These are phyloP conservation scores for Xylaria sp. DNA, from an alignment of 2,329 filamentous ascomycete genomes.

Conservation along the genomic window DNA sequence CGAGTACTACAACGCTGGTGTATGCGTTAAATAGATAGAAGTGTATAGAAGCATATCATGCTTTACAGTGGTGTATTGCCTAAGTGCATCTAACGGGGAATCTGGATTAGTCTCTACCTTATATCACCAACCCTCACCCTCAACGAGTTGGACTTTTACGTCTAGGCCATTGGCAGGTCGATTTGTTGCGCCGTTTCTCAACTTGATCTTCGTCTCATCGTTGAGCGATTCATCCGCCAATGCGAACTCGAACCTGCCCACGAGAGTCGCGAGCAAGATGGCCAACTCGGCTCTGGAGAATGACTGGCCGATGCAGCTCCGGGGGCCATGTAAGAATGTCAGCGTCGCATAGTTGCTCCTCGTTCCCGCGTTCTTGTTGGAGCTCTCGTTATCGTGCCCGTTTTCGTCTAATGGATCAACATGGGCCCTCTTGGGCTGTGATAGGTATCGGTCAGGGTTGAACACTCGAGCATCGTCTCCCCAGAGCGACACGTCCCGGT, in stretches of 20 bases:
- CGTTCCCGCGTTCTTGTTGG: conserved; percentile 19
- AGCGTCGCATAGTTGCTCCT: conserved; percentile 40
- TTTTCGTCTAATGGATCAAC: conserved; percentile 28
- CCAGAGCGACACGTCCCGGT: conserved; percentile 35
- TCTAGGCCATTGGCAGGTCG: conserved; percentile 29
- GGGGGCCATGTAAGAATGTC: conserved; percentile 38
- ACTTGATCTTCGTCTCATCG: conserved; percentile 30
- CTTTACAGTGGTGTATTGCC: too few species aligned
- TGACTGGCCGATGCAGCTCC: conserved; percentile 39
- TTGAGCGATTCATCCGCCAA: conserved; percentile 28
- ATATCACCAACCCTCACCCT: conserved; percentile 31
- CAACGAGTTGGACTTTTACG: conserved; percentile 33
- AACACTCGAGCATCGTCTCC: conserved; percentile 37
- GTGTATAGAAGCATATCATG: too few species aligned
- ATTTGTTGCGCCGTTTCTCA: conserved; percentile 36
- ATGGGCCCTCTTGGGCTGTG: conserved; percentile 23
- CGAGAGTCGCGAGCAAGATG: conserved; percentile 32
- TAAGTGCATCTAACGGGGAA: too few species aligned
- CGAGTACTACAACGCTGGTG: too few species aligned
- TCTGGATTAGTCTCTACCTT: background rate
- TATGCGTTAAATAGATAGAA: too few species aligned
- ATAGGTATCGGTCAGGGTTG: conserved; percentile 37
- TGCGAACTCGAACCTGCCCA: conserved; percentile 38
- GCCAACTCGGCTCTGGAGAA: conserved; percentile 37
- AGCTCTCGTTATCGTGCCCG: conserved; percentile 7